Conservation (phyloP, 306 rosid genomes). For the Mucuna pruriens region DNA sequence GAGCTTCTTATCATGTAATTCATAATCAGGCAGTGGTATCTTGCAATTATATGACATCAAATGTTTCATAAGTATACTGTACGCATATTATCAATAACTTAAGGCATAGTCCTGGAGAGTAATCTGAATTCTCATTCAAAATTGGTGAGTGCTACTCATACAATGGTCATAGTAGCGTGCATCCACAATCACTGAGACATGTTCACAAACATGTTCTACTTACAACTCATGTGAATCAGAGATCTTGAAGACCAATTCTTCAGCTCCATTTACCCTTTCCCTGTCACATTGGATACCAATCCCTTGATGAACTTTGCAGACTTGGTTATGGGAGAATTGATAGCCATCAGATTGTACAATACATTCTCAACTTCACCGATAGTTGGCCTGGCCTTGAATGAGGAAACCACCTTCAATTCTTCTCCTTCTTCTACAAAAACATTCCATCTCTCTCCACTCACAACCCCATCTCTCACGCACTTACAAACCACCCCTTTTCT, state of each 20-base stretch:
- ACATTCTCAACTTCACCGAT: slow-evolving; percentile 85
- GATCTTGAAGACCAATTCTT: slow-evolving; percentile 27
- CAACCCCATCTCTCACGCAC: slow-evolving; percentile 84
- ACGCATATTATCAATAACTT: slow-evolving; percentile 24
- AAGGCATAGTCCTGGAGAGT: slow-evolving; percentile 18
- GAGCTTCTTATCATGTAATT: slow-evolving; percentile 22
- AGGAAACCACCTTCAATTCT: slow-evolving; percentile 62
- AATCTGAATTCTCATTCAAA: slow-evolving; percentile 41
- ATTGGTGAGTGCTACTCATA: slow-evolving; percentile 29
- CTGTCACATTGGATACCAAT: slow-evolving; percentile 81
- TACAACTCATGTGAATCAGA: slow-evolving; percentile 27
- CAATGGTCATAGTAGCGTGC: slow-evolving; percentile 18
- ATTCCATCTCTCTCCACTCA: slow-evolving; percentile 78
- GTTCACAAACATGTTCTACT: slow-evolving; percentile 34
- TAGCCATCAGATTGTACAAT: slow-evolving; percentile 87
- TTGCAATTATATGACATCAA: slow-evolving; percentile 24
- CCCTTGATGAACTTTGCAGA: slow-evolving; percentile 83
- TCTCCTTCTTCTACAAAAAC: slow-evolving; percentile 90
- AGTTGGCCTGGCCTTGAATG: slow-evolving; percentile 68
- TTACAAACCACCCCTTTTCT: slow-evolving; percentile 80
- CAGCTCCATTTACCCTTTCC: slow-evolving; percentile 61
- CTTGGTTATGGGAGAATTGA: slow-evolving; percentile 85
- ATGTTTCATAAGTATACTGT: background rate
- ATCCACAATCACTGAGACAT: slow-evolving; percentile 38
- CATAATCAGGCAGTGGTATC: slow-evolving; percentile 3